These are phyloP conservation scores for Rubia occidens DNA, from an alignment of 305 asterid genomes.

Conservation along the genomic window DNA sequence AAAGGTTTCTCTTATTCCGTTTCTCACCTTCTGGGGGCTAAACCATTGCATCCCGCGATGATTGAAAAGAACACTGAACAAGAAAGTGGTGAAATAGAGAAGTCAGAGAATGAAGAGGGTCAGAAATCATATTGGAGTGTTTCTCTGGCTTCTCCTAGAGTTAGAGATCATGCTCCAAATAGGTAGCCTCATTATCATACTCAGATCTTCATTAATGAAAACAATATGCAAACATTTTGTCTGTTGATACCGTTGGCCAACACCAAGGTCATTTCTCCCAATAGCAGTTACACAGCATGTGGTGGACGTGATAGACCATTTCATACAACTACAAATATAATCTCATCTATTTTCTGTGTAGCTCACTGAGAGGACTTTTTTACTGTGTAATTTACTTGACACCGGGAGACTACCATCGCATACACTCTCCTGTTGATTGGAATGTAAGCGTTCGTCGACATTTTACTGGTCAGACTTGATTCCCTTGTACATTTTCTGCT, in stretches of 20 bases:
- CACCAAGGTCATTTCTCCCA: not conserved
- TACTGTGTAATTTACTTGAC: conserved; percentile 91
- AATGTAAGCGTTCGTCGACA: conserved; percentile 69
- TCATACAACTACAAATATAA: not conserved
- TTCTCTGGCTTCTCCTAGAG: conserved; percentile 83
- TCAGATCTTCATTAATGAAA: not conserved
- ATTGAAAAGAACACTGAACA: conserved; percentile 36
- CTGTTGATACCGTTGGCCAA: not conserved
- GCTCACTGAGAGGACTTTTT: conserved; percentile 79
- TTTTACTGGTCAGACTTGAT: conserved; percentile 53
- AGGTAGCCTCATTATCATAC: conserved; percentile 34
- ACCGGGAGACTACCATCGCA: conserved; percentile 95
- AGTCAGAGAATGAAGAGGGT: conserved; percentile 23
- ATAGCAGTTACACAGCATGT: not conserved
- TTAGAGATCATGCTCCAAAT: conserved; percentile 49
- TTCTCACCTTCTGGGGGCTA: conserved; percentile 74
- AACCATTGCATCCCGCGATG: conserved; percentile 47
- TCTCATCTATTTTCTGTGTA: conserved; percentile 24
- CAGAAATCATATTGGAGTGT: conserved; percentile 85
- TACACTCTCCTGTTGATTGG: conserved; percentile 96
- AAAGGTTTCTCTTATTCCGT: conserved; percentile 87
- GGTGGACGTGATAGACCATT: not conserved
- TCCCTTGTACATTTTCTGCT: not conserved
- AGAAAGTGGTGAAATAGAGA: conserved; percentile 34
- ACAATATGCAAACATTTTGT: no score